Evolutionary conservation across 306 rosid species (phyloP).

Genomic region (Neltuma alba): DNA sequence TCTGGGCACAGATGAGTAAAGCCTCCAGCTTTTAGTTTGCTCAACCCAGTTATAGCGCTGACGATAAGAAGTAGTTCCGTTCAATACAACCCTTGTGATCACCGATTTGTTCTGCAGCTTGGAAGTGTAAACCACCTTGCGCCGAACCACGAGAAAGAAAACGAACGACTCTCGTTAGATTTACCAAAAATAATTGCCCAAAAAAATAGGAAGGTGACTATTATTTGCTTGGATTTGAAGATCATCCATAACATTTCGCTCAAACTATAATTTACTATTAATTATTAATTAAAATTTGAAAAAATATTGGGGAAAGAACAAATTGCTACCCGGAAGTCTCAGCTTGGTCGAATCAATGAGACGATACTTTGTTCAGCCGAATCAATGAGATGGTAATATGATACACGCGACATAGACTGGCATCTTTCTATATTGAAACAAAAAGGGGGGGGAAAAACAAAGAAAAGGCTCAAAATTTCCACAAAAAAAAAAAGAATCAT

Average conservation of each 20-base stretch:
- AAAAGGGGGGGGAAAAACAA: no score
- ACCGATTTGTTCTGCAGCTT: not conserved
- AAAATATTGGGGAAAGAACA: not conserved
- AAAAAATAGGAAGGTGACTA: not conserved
- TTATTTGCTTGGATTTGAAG: not conserved
- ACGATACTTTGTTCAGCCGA: no score
- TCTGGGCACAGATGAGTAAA: conserved; percentile 20
- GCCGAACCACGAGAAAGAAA: not conserved
- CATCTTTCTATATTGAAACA: no score
- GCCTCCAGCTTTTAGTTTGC: conserved; percentile 36
- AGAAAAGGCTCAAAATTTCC: no score
- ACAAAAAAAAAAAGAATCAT: no score
- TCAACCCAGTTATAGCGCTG: conserved; percentile 23
- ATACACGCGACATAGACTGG: no score
- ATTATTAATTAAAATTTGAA: not conserved
- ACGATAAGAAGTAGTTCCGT: conserved; percentile 25
- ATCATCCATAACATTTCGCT: not conserved
- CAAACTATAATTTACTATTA: not conserved
- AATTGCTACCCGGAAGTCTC: not conserved
- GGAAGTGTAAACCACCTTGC: conserved; percentile 4
- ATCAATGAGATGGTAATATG: no score
- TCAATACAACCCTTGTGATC: conserved; percentile 37
- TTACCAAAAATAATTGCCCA: no score
- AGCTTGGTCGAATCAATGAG: no score
- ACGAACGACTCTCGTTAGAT: not conserved